Conservation (phyloP, 208 protist species). For the Sergeia podlipaevii region DNA sequence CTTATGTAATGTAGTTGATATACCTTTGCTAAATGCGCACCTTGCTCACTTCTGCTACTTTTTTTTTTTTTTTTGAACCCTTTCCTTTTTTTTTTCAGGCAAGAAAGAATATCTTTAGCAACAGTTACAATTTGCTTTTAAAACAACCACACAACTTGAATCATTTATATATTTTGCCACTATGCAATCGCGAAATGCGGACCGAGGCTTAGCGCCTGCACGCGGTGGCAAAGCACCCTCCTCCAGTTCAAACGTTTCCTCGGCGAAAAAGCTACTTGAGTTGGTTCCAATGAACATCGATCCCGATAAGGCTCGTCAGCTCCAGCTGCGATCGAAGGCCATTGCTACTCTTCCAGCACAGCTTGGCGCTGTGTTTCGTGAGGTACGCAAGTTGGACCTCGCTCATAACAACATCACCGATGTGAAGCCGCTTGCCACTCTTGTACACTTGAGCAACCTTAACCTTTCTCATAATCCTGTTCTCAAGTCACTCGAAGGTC, state of each 20-base stretch:
- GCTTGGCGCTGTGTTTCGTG: slow-evolving; percentile 44
- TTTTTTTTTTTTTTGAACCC: too few relatives aligned
- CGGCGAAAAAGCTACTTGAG: slow-evolving; percentile 49
- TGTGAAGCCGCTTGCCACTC: slow-evolving; percentile 29
- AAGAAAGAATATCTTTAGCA: too few relatives aligned
- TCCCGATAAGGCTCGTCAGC: slow-evolving; percentile 48
- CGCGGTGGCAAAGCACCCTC: too few relatives aligned
- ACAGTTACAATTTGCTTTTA: too few relatives aligned
- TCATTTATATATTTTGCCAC: too few relatives aligned
- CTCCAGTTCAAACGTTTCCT: neutral
- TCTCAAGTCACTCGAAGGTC: slow-evolving; percentile 37
- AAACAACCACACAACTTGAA: too few relatives aligned
- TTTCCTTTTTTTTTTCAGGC: too few relatives aligned
- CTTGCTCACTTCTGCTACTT: too few relatives aligned
- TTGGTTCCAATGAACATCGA: slow-evolving; percentile 77
- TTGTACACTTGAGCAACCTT: slow-evolving; percentile 62
- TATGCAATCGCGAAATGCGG: too few relatives aligned
- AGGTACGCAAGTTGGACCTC: slow-evolving; percentile 70
- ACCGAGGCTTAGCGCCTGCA: too few relatives aligned
- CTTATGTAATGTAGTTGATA: too few relatives aligned
- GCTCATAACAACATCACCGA: slow-evolving; percentile 51
- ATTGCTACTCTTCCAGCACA: slow-evolving; percentile 39
- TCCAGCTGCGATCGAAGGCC: slow-evolving; percentile 39
- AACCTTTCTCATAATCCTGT: slow-evolving; percentile 47
- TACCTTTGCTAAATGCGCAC: too few relatives aligned